phyloP scores from a whole-genome alignment of 179 eudicot species.

The Actinidia chinensis region DNA sequence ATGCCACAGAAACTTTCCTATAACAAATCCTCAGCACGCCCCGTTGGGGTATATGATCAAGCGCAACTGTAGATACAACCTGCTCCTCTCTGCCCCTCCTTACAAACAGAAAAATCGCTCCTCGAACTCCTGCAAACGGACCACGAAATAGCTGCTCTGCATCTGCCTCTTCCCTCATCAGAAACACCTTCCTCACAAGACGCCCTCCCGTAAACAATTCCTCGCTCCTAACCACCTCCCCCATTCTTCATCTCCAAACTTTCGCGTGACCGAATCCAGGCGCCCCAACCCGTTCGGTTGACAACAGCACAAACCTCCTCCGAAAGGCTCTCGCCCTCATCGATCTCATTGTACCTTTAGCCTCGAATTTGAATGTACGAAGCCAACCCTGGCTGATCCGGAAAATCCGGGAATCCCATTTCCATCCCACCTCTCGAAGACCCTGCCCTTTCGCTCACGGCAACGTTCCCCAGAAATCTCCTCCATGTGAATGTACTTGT shows the following conservation, averaged over 20 bases:
- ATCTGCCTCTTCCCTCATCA: constrained; percentile 82
- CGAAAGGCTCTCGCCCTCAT: constrained; percentile 63
- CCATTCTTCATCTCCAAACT: constrained; percentile 85
- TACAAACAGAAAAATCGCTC: constrained; percentile 79
- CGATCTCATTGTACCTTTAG: constrained; percentile 79
- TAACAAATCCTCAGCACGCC: constrained; percentile 81
- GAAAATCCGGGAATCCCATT: too few relatives aligned
- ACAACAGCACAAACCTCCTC: constrained; percentile 55
- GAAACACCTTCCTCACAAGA: constrained; percentile 61
- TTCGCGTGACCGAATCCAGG: constrained; percentile 41
- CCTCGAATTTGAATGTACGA: constrained; percentile 67
- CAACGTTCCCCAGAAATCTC: constrained; percentile 72
- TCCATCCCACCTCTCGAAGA: constrained; percentile 88
- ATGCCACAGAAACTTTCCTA: constrained; percentile 78
- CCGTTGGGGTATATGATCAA: constrained; percentile 87
- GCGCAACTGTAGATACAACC: constrained; percentile 79
- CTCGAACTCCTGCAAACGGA: constrained; percentile 81
- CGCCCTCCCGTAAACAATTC: constrained; percentile 72
- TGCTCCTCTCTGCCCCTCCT: constrained; percentile 75
- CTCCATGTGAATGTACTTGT: constrained; percentile 87
- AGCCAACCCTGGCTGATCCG: constrained; percentile 87
- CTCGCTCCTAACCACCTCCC: constrained; percentile 62
- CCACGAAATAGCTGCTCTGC: constrained; percentile 73
- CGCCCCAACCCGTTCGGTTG: background rate
- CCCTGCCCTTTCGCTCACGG: constrained; percentile 77